Percentiles rank a stretch among this genome's conserved stretches.
These are phyloP conservation scores for Arabidopsis suecica DNA, from an alignment of 345 rosid genomes.

Conservation along the genomic window DNA sequence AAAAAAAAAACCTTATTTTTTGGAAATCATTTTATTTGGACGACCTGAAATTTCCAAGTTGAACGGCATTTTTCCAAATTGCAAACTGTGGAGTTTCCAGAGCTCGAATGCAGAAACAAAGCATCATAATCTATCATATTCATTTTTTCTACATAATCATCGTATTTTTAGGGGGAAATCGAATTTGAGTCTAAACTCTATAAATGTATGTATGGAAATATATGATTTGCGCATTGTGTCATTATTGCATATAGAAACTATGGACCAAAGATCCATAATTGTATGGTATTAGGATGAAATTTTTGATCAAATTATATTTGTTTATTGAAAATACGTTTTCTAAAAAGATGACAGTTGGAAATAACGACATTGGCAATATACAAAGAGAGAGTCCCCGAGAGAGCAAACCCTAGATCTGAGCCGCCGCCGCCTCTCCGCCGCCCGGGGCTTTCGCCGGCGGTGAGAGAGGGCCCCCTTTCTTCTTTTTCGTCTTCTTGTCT, in stretches of 20 bases:
- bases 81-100: slow-evolving; percentile 6
- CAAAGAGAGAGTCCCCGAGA: no score
- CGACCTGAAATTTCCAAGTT: slow-evolving; percentile 1
- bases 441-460: no score
- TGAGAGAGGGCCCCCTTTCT: no score
- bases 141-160: no score
- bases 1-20: neutral
- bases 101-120: no score
- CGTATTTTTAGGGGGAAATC: no score
- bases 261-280: neutral
- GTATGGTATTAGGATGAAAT: neutral
- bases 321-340: neutral
- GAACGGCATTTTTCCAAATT: neutral
- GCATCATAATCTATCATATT: slow-evolving; percentile 1
- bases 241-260: neutral
- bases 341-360: neutral
- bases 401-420: no score
- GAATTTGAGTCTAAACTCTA: no score
- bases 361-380: no score
- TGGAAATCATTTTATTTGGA: neutral
- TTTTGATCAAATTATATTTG: neutral
- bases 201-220: neutral
- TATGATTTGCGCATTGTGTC: neutral
- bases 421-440: no score
- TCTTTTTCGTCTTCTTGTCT: no score